Evolutionary conservation across 106 monocot species (phyloP).

Genomic region (Allium sativum): DNA sequence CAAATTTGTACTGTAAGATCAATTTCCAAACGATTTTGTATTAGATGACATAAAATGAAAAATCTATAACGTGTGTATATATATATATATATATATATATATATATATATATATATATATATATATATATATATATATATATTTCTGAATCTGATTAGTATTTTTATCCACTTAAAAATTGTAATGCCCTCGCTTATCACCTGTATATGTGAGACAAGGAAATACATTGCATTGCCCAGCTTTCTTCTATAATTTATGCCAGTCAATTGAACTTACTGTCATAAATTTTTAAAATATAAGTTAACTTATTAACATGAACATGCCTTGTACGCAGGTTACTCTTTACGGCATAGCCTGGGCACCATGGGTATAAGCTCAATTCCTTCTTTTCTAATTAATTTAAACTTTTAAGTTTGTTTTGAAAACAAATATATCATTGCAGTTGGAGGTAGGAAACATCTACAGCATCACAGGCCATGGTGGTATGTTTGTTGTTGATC

Average conservation of each 20-base stretch:
- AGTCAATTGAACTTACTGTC: conserved; percentile 8
- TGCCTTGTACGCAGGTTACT: conserved; percentile 31
- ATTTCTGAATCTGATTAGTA: no score
- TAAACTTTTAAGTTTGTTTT: background rate
- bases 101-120: no score
- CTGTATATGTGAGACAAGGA: conserved; percentile 49
- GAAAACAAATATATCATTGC: no score
- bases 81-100: no score
- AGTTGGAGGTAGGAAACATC: no score
- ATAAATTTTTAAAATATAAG: background rate
- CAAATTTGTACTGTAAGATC: background rate
- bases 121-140: no score
- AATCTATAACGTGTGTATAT: no score
- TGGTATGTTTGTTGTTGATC: no score
- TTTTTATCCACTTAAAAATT: conserved; percentile 18
- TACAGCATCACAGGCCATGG: no score
- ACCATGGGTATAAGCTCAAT: conserved; percentile 41
- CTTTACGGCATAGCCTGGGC: conserved; percentile 86
- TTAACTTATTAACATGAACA: background rate
- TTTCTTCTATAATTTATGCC: conserved; percentile 51
- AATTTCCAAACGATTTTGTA: no score
- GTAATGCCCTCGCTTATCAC: conserved; percentile 57
- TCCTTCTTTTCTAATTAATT: no score
- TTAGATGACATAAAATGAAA: no score
- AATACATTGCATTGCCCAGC: conserved; percentile 39